Evolutionary conservation across 306 rosid genomes (phyloP), one percentile per base, ranked within the genome.

Genomic region (Vigna trinervia): DNA sequence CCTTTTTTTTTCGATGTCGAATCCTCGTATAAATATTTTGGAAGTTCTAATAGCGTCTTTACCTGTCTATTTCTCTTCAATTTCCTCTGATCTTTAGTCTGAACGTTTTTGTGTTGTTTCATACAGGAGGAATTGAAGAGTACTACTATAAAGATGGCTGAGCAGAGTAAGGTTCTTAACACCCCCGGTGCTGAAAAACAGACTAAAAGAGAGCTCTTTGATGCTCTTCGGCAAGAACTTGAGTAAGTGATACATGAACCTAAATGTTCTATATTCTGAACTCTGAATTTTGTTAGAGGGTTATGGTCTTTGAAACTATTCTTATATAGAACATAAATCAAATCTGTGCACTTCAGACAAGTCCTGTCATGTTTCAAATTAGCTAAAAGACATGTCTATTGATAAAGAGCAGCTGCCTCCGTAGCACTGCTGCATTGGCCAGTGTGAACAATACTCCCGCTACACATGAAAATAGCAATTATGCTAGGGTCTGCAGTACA

Each of bases 171-270:
- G 74, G 98, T 94, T 66, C 91, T 95, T 39, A 92, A 92, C 81
- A 92, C 97, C 6, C 96, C 99, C 8, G 98, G 97, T 45, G 98
- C 98, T 17, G 96, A 92, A 82, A 95, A 95, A 75, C 97, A 95
- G 83, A 92, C 99, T 30, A 95, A 95, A 82, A 83, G 98, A 70
- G 97, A 95, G 87, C 85, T 95, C 19, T 95, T 92, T 57, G 98
- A 90, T 57, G 96, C 96, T 0, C 93, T 90, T 57, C 82, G 97
- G 20, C 96, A 87, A 77, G 98, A 92, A 63, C 96, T 95, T 17
- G 98, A 92, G 97, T 92, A 79, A 87, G 93, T 83, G 48, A 54
- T 52, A 20, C 4, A 13, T 51, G 19, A 0, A 9, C n/a, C 62
- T 15, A 50, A 48, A 32, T 28, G 13, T 6, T 75, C 20, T 53